Base-by-base conservation (phyloP, 2,329 filamentous ascomycete genomes). In the Phialocephala subalpina region DNA sequence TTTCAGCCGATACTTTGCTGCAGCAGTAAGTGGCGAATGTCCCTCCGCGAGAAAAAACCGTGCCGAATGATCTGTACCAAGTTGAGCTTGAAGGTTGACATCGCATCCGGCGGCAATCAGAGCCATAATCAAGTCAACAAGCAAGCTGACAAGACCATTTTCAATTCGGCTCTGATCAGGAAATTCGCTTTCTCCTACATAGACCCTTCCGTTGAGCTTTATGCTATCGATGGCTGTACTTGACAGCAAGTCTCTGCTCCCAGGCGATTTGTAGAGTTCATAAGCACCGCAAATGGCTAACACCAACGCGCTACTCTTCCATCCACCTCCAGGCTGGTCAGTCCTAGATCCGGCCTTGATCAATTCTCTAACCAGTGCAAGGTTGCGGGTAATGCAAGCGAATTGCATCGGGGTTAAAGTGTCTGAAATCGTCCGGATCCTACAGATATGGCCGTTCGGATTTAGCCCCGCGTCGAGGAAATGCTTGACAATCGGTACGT, bases 391-490 rank as follows among this genome's bases (percentile, higher is more conserved):
- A 3, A 49, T 49, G 14, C 45, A 49, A 22, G 45, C 45, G 3
- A 49, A 25, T 14, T 49, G 45, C 7, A 49, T 20, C 11, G 45
- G 45, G 45, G 6, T 49, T 12, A 49, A 7, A 49, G 1, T 22
- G n/a, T 49, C 45, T 1, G 45, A n/a, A n/a, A 49, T 49, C 1
- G 9, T 12, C 2, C 22, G 11, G 18, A 22, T 6, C n/a, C n/a
- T 22, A n/a, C 45, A 49, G 7, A 22, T 12, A 11, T 22, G 6
- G 2, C 38, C 52, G 38, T 63, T 63, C 29, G 60, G 60, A 25
- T 47, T 35, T 8, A 58, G 27, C n/a, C 60, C 60, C 11, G 49
- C 52, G 9, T 22, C 35, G 25, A 63, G 20, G 9, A 63, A 49
- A 16, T 35, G 35, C 45, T 63, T 58, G 20, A 58, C 27, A 16